Percentiles rank a stretch among this genome's conserved stretches.
phyloP scores from a whole-genome alignment of 2,329 filamentous ascomycete species.

The Pseudogymnoascus sp. region DNA sequence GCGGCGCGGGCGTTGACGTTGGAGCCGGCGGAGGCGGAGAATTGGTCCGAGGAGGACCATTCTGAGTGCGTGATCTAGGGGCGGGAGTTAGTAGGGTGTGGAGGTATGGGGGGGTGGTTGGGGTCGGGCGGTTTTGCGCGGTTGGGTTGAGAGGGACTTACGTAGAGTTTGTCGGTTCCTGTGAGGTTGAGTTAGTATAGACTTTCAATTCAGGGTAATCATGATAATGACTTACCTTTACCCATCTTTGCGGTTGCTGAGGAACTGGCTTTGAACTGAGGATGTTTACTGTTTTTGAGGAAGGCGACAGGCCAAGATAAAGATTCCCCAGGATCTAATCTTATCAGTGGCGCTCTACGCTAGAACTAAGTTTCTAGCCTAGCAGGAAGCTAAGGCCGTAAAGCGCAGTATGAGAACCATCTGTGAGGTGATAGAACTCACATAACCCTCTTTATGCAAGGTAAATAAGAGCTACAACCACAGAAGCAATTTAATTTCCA shows the following conservation, averaged over 20 bases:
- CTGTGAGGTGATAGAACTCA: not conserved
- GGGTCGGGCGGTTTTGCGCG: not conserved
- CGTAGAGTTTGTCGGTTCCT: slow-evolving; percentile 48
- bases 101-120: not conserved
- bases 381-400: not conserved
- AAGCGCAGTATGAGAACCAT: not conserved
- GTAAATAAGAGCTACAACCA: not conserved
- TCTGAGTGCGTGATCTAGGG: slow-evolving; percentile 86
- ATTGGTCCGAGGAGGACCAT: slow-evolving; percentile 88
- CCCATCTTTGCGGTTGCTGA: slow-evolving; percentile 15
- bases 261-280: not conserved
- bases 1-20: slow-evolving; percentile 53
- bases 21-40: slow-evolving; percentile 68
- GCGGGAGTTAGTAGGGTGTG: not conserved
- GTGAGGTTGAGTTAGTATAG: not conserved
- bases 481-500: not conserved
- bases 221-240: slow-evolving; percentile 15
- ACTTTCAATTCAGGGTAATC: not conserved
- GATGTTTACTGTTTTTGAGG: not conserved
- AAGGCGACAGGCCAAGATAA: not conserved
- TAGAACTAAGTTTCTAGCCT: not conserved
- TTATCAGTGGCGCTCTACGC: not conserved
- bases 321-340: not conserved
- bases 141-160: slow-evolving; percentile 10
- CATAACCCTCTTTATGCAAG: not conserved